A percentile compares a stretch with the other conserved stretches of the same genome.
phyloP scores from a whole-genome alignment of 2,329 filamentous ascomycete genomes.

The Fusarium zealandicum region DNA sequence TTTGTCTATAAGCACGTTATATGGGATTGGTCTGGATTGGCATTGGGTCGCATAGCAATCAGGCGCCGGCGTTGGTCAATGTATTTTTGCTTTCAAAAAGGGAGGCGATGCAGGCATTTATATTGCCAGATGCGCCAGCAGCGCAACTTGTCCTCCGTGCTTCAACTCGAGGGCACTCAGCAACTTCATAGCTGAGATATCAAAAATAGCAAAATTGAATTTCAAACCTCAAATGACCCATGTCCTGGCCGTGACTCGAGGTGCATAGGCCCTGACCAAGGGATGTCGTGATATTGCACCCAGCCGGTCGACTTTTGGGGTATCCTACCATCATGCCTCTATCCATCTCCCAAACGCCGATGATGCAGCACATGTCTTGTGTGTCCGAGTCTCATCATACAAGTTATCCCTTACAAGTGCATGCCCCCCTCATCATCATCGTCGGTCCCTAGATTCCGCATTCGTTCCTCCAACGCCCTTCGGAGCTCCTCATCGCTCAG shows the following conservation, averaged over 20 bases:
- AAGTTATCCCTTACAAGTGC: slow-evolving; percentile 57
- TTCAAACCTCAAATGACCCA: slow-evolving; percentile 8
- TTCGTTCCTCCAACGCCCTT: slow-evolving; percentile 60
- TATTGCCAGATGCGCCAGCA: slow-evolving; percentile 4
- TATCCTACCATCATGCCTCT: slow-evolving; percentile 31
- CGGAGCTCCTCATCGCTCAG: slow-evolving; percentile 67
- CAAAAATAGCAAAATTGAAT: slow-evolving; percentile 37
- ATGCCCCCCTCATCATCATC: slow-evolving; percentile 63
- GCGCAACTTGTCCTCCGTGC: slow-evolving; percentile 19
- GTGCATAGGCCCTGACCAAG: neutral
- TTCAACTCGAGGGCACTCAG: slow-evolving; percentile 21
- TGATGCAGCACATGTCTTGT: slow-evolving; percentile 20
- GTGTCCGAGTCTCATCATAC: neutral
- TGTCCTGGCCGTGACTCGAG: neutral
- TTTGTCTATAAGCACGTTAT: slow-evolving; percentile 38
- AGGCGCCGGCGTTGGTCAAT: slow-evolving; percentile 32
- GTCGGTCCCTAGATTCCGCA: slow-evolving; percentile 54
- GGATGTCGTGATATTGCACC: neutral
- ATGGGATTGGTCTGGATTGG: slow-evolving; percentile 33
- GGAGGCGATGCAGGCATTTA: slow-evolving; percentile 25
- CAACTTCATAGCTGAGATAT: slow-evolving; percentile 26
- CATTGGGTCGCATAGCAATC: slow-evolving; percentile 41
- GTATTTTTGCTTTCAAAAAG: slow-evolving; percentile 27
- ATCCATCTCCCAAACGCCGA: slow-evolving; percentile 39
- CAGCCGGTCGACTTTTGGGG: slow-evolving; percentile 24